Base-by-base conservation (phyloP, 2,329 filamentous ascomycete genomes). In the Pyrenophora seminiperda region DNA sequence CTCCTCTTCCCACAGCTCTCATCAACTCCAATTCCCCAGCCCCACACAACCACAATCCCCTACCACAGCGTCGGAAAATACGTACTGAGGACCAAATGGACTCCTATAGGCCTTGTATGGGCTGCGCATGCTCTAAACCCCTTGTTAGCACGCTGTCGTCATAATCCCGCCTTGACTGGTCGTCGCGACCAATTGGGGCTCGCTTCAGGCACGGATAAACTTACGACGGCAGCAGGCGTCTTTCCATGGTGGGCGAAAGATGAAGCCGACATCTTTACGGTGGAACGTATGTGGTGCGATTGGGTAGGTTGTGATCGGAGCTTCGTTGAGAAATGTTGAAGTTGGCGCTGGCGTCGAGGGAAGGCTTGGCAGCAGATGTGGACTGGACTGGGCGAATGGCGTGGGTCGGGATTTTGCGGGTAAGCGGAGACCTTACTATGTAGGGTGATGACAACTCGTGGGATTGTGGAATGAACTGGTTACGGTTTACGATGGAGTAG, bases 61-160 rank as follows among this genome's bases (percentile, higher is more conserved):
- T 31, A 4, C 11, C 11, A 20, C 39, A 40, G 54, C 37, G 34
- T 55, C 43, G 20, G 30, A 7, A 39, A 56, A 42, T 61, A 73
- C 74, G 71, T 77, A 86, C 82, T 81, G 78, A 54, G 83, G 83
- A 47, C 79, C 82, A 66, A 80, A 84, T 48, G 78, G 79, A 68
- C 80, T 83, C 72, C 76, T 72, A 73, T 81, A 84, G 54, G 78
- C 75, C 67, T 77, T 72, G 71, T 78, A 78, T 27, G 64, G 63
- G 46, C 66, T 68, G 17, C 75, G 67, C 54, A 61, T 57, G 56
- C 60, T 63, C 66, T 69, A 15, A 22, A n/a, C 34, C 27, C n/a
- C 5, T 3, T 1, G 39, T 67, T 53, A 67, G 66, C 64, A 27
- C 48, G 34, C 18, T 24, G 45, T 40, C 47, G 41, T 43, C 41